Base-by-base conservation (phyloP, 2,329 filamentous ascomycete genomes). In the Fusarium denticulatum region DNA sequence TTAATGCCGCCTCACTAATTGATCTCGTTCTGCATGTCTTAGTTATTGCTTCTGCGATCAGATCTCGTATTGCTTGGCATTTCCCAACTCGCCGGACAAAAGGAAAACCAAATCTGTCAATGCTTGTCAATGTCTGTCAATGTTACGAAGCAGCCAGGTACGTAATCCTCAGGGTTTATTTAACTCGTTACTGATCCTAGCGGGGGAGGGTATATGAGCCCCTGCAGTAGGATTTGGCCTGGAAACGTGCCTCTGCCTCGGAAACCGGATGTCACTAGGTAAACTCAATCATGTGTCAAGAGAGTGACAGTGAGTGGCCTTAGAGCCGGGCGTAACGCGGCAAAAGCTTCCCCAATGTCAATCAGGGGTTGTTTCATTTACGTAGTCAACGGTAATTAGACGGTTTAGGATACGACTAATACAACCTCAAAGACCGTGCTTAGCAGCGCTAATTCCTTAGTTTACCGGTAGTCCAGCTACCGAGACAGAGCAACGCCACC, bases 341-440 rank as follows among this genome's bases (percentile, higher is more conserved):
- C 37, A 63, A 55, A 68, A 18, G 24, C 22, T 40, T 13, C 36
- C 26, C 30, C 22, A 47, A 34, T 28, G 45, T 34, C 12, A 57
- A 34, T 43, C 47, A 68, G 63, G 62, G 34, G 32, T 40, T 45
- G 26, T 43, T 61, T 61, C 20, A 28, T 34, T 58, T 58, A 58
- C 55, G 55, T 36, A 36, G 28, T 64, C 42, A 20, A 32, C 24
- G 34, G 60, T 52, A 39, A 64, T 53, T 64, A 63, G 58, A 64
- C 36, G 20, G 37, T 50, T 34, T 56, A 56, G 37, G 15, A 36
- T 36, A 26, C 55, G 14, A 32, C 53, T 45, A 43, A 45, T 24
- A 42, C 26, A 15, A 30, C 52, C 52, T 56, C 26, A 32, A 22
- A 55, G 37, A 20, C 37, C 22, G 52, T 56, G 52, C 52, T 32